Percentiles rank a stretch among this genome's conserved stretches.
phyloP scores from a whole-genome alignment of 208 protist species.

The Trypanosomatidae sp. region DNA sequence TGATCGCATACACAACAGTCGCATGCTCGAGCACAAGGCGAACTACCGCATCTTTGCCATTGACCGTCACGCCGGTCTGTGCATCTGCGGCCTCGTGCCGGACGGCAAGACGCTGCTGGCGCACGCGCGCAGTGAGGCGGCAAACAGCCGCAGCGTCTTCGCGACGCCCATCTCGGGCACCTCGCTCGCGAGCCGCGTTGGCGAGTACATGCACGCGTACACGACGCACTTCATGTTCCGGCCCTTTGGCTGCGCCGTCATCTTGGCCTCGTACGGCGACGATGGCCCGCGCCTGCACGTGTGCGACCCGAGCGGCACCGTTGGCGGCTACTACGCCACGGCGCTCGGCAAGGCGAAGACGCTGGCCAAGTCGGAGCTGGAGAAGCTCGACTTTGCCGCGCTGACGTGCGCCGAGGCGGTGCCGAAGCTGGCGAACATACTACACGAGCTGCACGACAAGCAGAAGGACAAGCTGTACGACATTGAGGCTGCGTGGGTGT shows the following conservation, averaged over 20 bases:
- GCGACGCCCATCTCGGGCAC: slow-evolving; percentile 86
- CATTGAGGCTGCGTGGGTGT: slow-evolving; percentile 96
- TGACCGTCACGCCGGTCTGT: slow-evolving; percentile 89
- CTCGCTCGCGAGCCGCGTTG: slow-evolving; percentile 84
- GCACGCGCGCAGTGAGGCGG: slow-evolving; percentile 86
- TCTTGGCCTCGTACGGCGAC: slow-evolving; percentile 91
- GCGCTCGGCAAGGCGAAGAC: slow-evolving; percentile 97
- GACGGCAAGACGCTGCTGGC: slow-evolving; percentile 94
- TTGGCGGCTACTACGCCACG: slow-evolving; percentile 91
- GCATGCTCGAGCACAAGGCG: slow-evolving; percentile 91
- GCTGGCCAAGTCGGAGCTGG: slow-evolving; percentile 96
- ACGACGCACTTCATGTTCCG: slow-evolving; percentile 92
- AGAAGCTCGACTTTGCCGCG: slow-evolving; percentile 94
- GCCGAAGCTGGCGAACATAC: slow-evolving; percentile 89
- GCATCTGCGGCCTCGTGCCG: slow-evolving; percentile 92
- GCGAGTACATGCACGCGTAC: slow-evolving; percentile 91
- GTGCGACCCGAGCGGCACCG: slow-evolving; percentile 94
- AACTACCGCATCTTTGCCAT: slow-evolving; percentile 94
- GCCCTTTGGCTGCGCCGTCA: slow-evolving; percentile 93
- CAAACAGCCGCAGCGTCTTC: slow-evolving; percentile 89
- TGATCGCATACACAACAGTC: slow-evolving; percentile 96
- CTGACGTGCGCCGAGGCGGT: slow-evolving; percentile 93
- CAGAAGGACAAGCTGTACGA: slow-evolving; percentile 96
- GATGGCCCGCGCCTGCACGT: slow-evolving; percentile 94
- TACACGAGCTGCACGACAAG: slow-evolving; percentile 69